Percentiles rank a stretch among this genome's conserved stretches.
These are phyloP conservation scores for Panellus pusillus DNA, from an alignment of 768 basidiomycete species.

Conservation along the genomic window DNA sequence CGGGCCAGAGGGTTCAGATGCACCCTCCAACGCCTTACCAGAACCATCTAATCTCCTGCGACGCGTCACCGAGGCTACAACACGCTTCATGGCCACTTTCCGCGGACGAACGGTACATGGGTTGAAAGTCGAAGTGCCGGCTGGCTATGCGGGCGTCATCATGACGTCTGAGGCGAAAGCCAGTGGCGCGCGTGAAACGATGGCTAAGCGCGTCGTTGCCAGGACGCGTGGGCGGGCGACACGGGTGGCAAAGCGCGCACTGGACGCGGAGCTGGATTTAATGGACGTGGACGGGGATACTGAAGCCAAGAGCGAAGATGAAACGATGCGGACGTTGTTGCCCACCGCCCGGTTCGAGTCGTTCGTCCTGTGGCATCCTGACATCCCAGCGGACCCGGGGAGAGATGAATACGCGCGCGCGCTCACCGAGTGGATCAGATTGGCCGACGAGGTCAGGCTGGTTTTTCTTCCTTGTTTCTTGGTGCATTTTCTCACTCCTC, in stretches of 20 bases:
- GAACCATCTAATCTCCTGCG: background rate
- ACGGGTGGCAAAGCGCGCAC: constrained; percentile 27
- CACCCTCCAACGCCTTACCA: too few species aligned
- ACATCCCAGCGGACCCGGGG: constrained; percentile 66
- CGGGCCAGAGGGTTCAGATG: too few species aligned
- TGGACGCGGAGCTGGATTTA: constrained; percentile 24
- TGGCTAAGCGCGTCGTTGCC: constrained; percentile 2
- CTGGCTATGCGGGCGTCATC: constrained; percentile 68
- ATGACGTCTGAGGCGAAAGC: constrained; percentile 29
- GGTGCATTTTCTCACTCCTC: background rate
- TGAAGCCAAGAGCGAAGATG: constrained; percentile 26
- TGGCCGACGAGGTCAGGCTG: constrained; percentile 59
- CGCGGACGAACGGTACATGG: constrained; percentile 77
- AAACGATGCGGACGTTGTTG: constrained; percentile 36
- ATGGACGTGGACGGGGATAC: constrained; percentile 28
- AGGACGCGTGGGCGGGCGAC: constrained; percentile 23
- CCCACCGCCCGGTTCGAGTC: constrained; percentile 60
- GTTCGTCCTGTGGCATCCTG: constrained; percentile 76
- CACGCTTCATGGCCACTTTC: constrained; percentile 63
- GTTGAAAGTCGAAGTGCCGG: constrained; percentile 56
- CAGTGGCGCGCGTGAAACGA: constrained; percentile 8
- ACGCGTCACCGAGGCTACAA: constrained; percentile 29
- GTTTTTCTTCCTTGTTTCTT: background rate
- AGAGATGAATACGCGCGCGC: constrained; percentile 72
- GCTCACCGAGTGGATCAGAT: constrained; percentile 67